Conservation (phyloP, 139 green algal genomes). For the Yamagishiella unicocca region DNA sequence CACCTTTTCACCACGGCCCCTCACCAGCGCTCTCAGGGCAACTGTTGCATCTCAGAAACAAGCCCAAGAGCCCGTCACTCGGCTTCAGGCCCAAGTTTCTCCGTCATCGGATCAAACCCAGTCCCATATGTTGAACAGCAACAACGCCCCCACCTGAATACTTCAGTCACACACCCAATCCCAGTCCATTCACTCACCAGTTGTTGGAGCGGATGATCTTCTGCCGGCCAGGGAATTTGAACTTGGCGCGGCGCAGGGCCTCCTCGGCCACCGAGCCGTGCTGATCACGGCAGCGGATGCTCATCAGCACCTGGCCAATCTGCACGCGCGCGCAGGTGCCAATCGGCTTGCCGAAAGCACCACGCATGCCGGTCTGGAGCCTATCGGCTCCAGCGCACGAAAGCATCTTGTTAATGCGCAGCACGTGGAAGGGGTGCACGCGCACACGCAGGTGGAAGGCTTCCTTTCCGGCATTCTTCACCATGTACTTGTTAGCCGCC, state of each 20-base stretch:
- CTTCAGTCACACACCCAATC: too few species aligned
- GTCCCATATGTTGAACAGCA: too few species aligned
- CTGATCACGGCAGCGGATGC: conserved; percentile 94
- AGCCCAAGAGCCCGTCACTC: too few species aligned
- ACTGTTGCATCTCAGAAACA: too few species aligned
- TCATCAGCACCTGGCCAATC: conserved; percentile 99
- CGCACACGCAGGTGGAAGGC: conserved; percentile 98
- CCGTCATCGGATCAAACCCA: too few species aligned
- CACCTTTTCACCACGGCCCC: too few species aligned
- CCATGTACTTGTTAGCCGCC: conserved; percentile 99
- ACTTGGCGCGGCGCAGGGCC: conserved; percentile 98
- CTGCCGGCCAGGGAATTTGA: conserved; percentile 99
- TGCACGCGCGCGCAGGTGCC: conserved; percentile 91
- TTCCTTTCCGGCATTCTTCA: conserved; percentile 98
- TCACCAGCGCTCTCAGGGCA: too few species aligned
- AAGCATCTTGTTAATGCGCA: conserved; percentile 99
- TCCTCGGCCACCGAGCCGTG: conserved; percentile 89
- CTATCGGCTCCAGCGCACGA: conserved; percentile 99
- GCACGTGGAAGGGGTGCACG: conserved; percentile 99
- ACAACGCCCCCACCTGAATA: too few species aligned
- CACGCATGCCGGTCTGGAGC: conserved; percentile 99
- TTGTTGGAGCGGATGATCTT: conserved; percentile 97
- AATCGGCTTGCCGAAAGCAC: conserved; percentile 97
- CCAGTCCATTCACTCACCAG: conserved; percentile 78
- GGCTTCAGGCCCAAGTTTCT: too few species aligned